These are phyloP conservation scores for Pseudofabraea citricarpa DNA, from an alignment of 2,329 filamentous ascomycete species.

Conservation along the genomic window DNA sequence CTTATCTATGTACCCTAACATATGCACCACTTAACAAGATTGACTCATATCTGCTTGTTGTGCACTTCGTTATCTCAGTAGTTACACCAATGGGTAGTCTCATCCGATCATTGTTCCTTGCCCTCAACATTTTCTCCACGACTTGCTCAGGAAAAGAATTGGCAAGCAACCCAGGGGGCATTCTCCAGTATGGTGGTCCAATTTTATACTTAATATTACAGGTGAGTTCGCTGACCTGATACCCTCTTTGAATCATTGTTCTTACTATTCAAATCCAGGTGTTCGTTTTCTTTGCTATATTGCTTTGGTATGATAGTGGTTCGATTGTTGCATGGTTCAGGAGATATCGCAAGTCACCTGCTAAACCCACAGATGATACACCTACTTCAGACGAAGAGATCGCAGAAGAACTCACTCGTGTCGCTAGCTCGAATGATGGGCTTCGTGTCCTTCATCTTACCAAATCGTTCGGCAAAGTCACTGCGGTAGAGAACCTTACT, in stretches of 20 bases:
- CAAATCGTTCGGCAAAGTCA: conserved; percentile 71
- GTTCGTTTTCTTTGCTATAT: conserved; percentile 61
- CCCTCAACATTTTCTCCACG: conserved; percentile 78
- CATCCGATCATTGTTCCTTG: conserved; percentile 67
- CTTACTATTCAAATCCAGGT: too few species aligned
- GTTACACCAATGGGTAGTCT: conserved; percentile 76
- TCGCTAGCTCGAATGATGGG: conserved; percentile 44
- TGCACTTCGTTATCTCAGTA: conserved; percentile 69
- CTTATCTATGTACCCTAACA: conserved; percentile 67
- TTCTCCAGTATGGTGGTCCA: conserved; percentile 75
- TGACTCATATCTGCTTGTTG: conserved; percentile 60
- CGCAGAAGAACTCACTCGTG: conserved; percentile 56
- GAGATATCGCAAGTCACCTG: conserved; percentile 21
- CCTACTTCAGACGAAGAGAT: conserved; percentile 44
- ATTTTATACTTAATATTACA: conserved; percentile 80
- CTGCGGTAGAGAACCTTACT: conserved; percentile 82
- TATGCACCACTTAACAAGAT: conserved; percentile 68
- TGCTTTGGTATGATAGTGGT: conserved; percentile 79
- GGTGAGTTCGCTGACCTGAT: too few species aligned
- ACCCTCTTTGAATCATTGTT: too few species aligned
- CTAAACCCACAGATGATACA: conserved; percentile 4
- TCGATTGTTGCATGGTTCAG: conserved; percentile 52
- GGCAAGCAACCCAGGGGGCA: conserved; percentile 62
- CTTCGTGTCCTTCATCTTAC: conserved; percentile 76
- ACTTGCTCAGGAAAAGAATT: conserved; percentile 64